Percentiles rank a stretch among this genome's conserved stretches.
Evolutionary conservation across 2,329 filamentous ascomycete genomes (phyloP).

Genomic region (Endocalyx cinctus): DNA sequence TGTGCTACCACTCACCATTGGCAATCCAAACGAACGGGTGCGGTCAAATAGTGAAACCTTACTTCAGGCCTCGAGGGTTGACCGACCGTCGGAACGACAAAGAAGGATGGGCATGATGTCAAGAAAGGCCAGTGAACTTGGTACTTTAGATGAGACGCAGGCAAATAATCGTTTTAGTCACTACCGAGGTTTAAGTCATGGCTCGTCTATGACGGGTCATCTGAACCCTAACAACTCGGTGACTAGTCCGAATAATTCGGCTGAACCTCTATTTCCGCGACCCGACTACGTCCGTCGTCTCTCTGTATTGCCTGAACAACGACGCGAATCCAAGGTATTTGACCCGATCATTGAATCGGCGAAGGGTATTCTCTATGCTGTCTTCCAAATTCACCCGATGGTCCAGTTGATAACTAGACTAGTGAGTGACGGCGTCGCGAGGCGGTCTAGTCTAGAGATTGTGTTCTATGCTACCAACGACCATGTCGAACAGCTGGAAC

Average conservation of each 20-base stretch:
- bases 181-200: conserved; percentile 62
- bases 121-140: conserved; percentile 55
- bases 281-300: conserved; percentile 60
- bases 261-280: conserved; percentile 52
- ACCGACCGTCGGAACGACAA: conserved; percentile 50
- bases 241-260: conserved; percentile 56
- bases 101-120: conserved; percentile 62
- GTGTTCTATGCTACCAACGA: conserved; percentile 65
- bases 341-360: conserved; percentile 61
- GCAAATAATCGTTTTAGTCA: conserved; percentile 63
- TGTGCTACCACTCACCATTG: conserved; percentile 66
- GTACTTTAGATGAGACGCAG: conserved; percentile 58
- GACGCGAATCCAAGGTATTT: conserved; percentile 55
- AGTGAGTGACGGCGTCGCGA: conserved; percentile 55
- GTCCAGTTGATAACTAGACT: conserved; percentile 62
- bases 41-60: conserved; percentile 63
- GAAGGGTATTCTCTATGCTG: conserved; percentile 62
- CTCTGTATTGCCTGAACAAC: conserved; percentile 59
- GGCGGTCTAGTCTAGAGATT: conserved; percentile 60
- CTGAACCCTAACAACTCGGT: conserved; percentile 29
- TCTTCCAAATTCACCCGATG: conserved; percentile 64
- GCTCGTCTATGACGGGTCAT: conserved; percentile 60
- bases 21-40: conserved; percentile 63
- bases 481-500: conserved; percentile 61
- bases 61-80: conserved; percentile 42